Percentiles rank a stretch among this genome's conserved stretches.
phyloP scores from a whole-genome alignment of 1,284 basidiomycete species.

The Leccinum pachyderme region DNA sequence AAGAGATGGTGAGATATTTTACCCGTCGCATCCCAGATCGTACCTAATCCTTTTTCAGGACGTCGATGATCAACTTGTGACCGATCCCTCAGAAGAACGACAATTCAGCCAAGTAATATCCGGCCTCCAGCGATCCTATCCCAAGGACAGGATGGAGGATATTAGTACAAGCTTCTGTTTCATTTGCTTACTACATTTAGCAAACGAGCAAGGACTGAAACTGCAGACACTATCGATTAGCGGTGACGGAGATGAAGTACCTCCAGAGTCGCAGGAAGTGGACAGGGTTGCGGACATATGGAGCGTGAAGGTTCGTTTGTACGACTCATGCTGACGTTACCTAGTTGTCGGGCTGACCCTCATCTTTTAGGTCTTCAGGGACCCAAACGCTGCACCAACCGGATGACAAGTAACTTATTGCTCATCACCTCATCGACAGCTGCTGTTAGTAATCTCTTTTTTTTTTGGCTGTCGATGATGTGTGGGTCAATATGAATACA shows the following conservation, averaged over 20 bases:
- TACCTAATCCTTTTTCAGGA: conserved; percentile 42
- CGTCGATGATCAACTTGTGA: conserved; percentile 49
- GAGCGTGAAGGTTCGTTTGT: conserved; percentile 62
- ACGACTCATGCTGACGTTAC: not conserved
- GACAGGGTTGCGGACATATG: conserved; percentile 69
- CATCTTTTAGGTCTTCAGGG: conserved; percentile 60
- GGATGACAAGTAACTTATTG: conserved; percentile 40
- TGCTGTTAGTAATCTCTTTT: conserved; percentile 7
- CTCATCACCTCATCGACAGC: conserved; percentile 15
- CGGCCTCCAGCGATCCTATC: conserved; percentile 80
- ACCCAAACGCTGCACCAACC: conserved; percentile 59
- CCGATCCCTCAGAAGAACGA: conserved; percentile 65
- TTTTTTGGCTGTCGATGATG: conserved; percentile 5
- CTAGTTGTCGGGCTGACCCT: conserved; percentile 3
- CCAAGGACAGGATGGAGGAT: conserved; percentile 92
- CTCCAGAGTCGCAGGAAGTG: conserved; percentile 27
- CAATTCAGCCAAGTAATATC: conserved; percentile 85
- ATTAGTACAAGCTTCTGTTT: conserved; percentile 99
- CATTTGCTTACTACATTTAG: conserved; percentile 93
- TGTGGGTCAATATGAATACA: not conserved
- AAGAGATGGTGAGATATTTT: conserved; percentile 51
- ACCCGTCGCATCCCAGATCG: not conserved
- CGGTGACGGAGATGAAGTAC: conserved; percentile 31
- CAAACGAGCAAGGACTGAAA: conserved; percentile 91
- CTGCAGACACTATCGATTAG: conserved; percentile 49